Evolutionary conservation across 2,329 filamentous ascomycete species (phyloP).

Genomic region (Aspergillus ochraceus): DNA sequence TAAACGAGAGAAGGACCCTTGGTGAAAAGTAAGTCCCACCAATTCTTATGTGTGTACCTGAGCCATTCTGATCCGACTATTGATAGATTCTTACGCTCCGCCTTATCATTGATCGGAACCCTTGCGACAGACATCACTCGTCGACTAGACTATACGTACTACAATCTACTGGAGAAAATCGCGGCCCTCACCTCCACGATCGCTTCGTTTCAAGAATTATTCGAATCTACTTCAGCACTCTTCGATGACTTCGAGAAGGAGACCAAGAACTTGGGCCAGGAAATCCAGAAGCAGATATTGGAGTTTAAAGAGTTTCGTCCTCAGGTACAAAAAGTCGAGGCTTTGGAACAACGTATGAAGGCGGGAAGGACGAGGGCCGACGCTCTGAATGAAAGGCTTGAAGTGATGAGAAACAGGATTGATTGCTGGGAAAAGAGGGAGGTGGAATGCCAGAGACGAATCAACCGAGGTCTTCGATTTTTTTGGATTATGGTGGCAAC

Average conservation of each 20-base stretch:
- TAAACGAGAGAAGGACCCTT: constrained; percentile 69
- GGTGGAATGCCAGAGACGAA: constrained; percentile 41
- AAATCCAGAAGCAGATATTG: constrained; percentile 38
- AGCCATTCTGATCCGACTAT: constrained; percentile 4
- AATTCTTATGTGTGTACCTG: not conserved
- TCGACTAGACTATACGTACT: constrained; percentile 50
- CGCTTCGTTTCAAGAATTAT: constrained; percentile 42
- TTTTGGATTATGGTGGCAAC: constrained; percentile 35
- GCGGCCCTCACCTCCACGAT: constrained; percentile 42
- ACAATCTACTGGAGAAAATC: constrained; percentile 48
- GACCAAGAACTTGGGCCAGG: constrained; percentile 34
- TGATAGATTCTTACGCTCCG: constrained; percentile 32
- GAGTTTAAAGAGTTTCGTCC: constrained; percentile 40
- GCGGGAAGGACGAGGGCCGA: constrained; percentile 35
- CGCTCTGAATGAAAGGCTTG: constrained; percentile 39
- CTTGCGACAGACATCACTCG: constrained; percentile 46
- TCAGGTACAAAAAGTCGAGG: constrained; percentile 38
- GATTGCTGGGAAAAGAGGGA: constrained; percentile 46
- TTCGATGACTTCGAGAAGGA: constrained; percentile 41
- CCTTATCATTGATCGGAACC: constrained; percentile 37
- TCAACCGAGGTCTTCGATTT: constrained; percentile 40
- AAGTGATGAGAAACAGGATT: constrained; percentile 39
- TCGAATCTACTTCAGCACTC: constrained; percentile 36
- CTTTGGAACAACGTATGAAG: constrained; percentile 42
- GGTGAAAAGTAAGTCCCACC: constrained; percentile 67